Conservation (phyloP, 73 alveolate species). For the Paramecium caudatum region DNA sequence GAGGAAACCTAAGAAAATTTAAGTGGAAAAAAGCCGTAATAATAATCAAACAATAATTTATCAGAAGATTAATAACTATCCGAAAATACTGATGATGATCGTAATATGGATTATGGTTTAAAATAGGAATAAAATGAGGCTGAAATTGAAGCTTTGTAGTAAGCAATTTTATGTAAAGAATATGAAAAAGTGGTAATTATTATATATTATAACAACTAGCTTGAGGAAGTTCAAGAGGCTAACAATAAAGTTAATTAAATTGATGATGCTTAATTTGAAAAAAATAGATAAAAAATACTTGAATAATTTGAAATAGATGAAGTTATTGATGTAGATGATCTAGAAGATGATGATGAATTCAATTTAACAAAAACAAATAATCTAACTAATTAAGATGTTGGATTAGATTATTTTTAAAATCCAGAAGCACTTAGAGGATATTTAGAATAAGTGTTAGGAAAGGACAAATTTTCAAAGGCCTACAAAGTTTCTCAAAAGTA, state of each 20-base stretch:
- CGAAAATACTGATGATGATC: background rate
- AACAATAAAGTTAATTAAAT: background rate
- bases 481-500: background rate
- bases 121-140: constrained; percentile 12
- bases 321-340: background rate
- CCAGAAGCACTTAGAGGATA: background rate
- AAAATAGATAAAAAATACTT: background rate
- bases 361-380: background rate
- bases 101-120: constrained; percentile 1
- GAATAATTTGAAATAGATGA: background rate
- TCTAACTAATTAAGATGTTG: background rate
- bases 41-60: background rate
- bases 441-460: background rate
- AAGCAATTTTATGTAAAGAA: constrained; percentile 37
- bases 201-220: background rate
- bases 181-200: constrained; percentile 5
- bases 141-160: background rate
- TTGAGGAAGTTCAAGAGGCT: constrained; percentile 16
- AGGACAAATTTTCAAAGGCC: background rate
- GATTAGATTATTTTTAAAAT: background rate
- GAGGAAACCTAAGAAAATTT: background rate
- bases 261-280: constrained; percentile 16
- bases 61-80: background rate
- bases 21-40: background rate
- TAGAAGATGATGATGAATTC: constrained; percentile 28